Evolutionary conservation across 805 yeast genomes (phyloP), one percentile per base, ranked within the genome.

Genomic region (Candida boleticola): DNA sequence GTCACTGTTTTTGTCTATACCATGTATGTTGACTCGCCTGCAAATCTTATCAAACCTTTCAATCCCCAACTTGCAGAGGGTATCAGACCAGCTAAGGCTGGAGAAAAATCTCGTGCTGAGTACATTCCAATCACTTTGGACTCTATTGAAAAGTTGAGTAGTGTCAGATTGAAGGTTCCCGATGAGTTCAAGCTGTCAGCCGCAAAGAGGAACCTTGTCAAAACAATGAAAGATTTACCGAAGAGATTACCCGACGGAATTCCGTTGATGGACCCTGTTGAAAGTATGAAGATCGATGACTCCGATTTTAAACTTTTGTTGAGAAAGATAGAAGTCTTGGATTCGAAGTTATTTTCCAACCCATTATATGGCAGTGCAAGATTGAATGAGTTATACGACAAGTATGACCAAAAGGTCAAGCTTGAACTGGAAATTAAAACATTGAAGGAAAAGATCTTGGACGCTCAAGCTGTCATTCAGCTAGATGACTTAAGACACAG

Each of bases 401-500:
- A 79, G 48, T 95, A 83, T 57, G 65, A 79, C 13, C 63, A 71
- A 21, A 90, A 89, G 62, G 80, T 85, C 47, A 74, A 74, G 0
- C 55, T 89, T 32, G 78, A 76, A 43, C 69, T 69, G 11, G 75
- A 82, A 42, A 80, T 87, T 39, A 80, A 80, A 51, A 64, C 64
- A 4, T 60, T 85, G 29, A 80, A 80, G 51, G 76, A 74, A 21
- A 82, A 85, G 58, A 84, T 92, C 30, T 66, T 73, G 34, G 92
- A 89, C 45, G 93, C 96, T 0, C 89, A 87, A 58, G 85, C 97
- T 0, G 89, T 93, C 14, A 83, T 92, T 51, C 99, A 93, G 64
- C 71, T 93, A 57, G 98, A 93, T 59, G 98, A 93, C 61, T 74
- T 93, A 57, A 89, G 86, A 61, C 88, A 87, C 58, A 83, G 99